Evolutionary conservation across 345 rosid genomes (phyloP).

Genomic region (Chamaenerion angustifolium): DNA sequence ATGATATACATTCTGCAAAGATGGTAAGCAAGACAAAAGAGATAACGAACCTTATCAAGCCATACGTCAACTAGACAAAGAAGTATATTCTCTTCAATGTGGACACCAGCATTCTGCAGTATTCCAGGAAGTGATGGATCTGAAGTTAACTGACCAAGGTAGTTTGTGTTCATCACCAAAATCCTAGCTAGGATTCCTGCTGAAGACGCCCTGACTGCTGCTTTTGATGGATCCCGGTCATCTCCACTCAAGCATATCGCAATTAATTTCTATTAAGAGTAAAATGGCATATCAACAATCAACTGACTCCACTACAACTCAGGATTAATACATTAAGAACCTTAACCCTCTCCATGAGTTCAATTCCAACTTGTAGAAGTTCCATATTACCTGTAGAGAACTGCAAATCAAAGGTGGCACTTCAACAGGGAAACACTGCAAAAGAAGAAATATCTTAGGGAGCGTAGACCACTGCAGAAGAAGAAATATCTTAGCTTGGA

Average conservation of each 20-base stretch:
- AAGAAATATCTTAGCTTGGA: background rate
- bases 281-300: background rate
- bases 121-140: constrained; percentile 60
- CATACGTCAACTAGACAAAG: constrained; percentile 82
- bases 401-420: constrained; percentile 75
- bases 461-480: constrained; percentile 34
- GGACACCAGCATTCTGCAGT: constrained; percentile 65
- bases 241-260: constrained; percentile 81
- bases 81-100: constrained; percentile 58
- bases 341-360: background rate
- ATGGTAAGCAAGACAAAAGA: background rate
- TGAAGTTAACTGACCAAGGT: constrained; percentile 75
- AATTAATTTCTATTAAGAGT: constrained; percentile 51
- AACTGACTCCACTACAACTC: background rate
- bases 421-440: constrained; percentile 79
- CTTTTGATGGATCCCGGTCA: constrained; percentile 67
- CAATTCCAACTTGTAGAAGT: constrained; percentile 10
- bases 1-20: background rate
- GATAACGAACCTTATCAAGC: constrained; percentile 77
- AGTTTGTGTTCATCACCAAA: constrained; percentile 88
- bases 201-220: constrained; percentile 70
- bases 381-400: constrained; percentile 53
- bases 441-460: background rate
- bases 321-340: constrained; percentile 3
- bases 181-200: constrained; percentile 83